Evolutionary conservation across 768 basidiomycete species (phyloP).

Genomic region (Suillus discolor): DNA sequence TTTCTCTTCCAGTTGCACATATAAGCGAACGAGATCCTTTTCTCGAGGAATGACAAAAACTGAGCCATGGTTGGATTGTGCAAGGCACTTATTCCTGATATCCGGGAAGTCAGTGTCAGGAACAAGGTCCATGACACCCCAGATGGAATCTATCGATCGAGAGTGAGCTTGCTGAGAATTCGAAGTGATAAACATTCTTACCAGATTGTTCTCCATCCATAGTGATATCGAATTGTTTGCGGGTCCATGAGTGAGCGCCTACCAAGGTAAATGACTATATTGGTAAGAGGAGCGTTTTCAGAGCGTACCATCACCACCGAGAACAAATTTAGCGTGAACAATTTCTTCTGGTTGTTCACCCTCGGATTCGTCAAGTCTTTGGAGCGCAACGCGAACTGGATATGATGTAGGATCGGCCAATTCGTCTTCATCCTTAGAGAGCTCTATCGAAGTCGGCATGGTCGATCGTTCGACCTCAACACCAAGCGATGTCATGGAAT

Average conservation of each 20-base stretch:
- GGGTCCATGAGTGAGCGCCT: conserved; percentile 86
- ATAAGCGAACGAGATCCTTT: too few relatives aligned
- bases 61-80: too few relatives aligned
- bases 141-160: too few relatives aligned
- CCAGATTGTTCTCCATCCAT: conserved; percentile 73
- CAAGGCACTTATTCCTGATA: too few relatives aligned
- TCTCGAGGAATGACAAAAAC: too few relatives aligned
- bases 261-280: conserved; percentile 9
- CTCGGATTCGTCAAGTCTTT: conserved; percentile 27
- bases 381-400: conserved; percentile 25
- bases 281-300: background rate
- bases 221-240: conserved; percentile 60
- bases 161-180: too few relatives aligned
- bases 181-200: too few relatives aligned
- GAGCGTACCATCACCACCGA: conserved; percentile 70
- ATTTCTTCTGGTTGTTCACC: conserved; percentile 47
- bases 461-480: conserved; percentile 37
- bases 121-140: too few relatives aligned
- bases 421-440: conserved; percentile 30
- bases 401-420: conserved; percentile 25
- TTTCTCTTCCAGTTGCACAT: too few relatives aligned
- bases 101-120: too few relatives aligned
- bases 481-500: conserved; percentile 33
- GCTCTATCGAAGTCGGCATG: conserved; percentile 28
- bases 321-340: conserved; percentile 71